Conservation (phyloP, 768 basidiomycete genomes). For the Mycena olivaceomarginata region DNA sequence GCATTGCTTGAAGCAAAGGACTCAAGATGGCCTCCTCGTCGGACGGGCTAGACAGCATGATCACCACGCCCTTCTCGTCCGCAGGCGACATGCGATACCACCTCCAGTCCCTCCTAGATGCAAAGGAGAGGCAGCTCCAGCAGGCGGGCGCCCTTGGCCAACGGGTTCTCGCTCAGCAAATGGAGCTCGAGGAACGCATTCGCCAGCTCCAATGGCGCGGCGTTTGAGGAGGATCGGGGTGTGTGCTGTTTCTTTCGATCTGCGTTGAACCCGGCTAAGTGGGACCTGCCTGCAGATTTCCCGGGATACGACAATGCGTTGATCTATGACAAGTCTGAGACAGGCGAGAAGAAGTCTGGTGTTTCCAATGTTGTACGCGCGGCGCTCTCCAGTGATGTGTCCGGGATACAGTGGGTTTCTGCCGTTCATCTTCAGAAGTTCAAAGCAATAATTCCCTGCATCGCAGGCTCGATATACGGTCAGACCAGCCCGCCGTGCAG, state of each 20-base stretch:
- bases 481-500: slow-evolving; percentile 71
- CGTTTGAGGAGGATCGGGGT: slow-evolving; percentile 41
- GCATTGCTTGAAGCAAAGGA: too few relatives aligned
- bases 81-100: slow-evolving; percentile 78
- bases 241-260: not conserved
- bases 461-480: slow-evolving; percentile 67
- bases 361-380: slow-evolving; percentile 50
- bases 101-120: slow-evolving; percentile 85
- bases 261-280: not conserved
- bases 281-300: slow-evolving; percentile 56
- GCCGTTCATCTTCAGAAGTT: not conserved
- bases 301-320: slow-evolving; percentile 70
- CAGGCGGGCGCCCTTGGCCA: slow-evolving; percentile 95
- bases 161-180: slow-evolving; percentile 95
- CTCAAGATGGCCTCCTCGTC: slow-evolving; percentile 43
- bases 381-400: slow-evolving; percentile 67
- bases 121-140: slow-evolving; percentile 94
- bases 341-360: slow-evolving; percentile 19
- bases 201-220: slow-evolving; percentile 77
- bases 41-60: slow-evolving; percentile 37
- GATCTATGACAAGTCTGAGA: slow-evolving; percentile 62
- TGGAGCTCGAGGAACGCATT: slow-evolving; percentile 94
- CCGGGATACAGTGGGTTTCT: slow-evolving; percentile 67
- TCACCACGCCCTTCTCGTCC: slow-evolving; percentile 64
- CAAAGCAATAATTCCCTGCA: not conserved